Percentiles rank a stretch among this genome's conserved stretches.
Evolutionary conservation across 208 protist genomes (phyloP).

Genomic region (Lotmaria passim): DNA sequence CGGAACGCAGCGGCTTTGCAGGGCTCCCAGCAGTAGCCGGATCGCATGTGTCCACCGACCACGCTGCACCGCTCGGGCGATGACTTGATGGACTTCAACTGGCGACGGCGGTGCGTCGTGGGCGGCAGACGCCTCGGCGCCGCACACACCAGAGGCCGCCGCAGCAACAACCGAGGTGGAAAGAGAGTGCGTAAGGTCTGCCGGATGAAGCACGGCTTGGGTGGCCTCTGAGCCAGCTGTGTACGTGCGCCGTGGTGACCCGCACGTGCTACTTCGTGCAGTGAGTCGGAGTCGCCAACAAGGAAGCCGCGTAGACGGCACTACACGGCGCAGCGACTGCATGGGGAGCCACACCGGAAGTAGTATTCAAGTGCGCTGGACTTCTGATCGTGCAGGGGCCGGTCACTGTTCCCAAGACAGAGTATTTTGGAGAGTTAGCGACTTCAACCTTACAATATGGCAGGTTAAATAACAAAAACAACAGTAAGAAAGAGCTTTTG

Average conservation of each 20-base stretch:
- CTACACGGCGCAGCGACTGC: neutral
- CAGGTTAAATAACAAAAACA: too few relatives aligned
- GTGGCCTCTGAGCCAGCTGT: neutral
- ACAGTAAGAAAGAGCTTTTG: too few relatives aligned
- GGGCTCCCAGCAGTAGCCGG: conserved; percentile 56
- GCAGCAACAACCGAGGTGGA: too few relatives aligned
- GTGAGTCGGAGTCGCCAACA: neutral
- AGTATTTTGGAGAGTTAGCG: too few relatives aligned
- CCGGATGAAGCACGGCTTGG: neutral
- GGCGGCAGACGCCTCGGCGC: neutral
- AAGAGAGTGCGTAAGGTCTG: too few relatives aligned
- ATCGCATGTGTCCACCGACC: conserved; percentile 57
- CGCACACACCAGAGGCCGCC: neutral
- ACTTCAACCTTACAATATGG: too few relatives aligned
- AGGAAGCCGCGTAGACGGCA: neutral
- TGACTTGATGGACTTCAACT: conserved; percentile 68
- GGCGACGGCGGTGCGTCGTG: conserved; percentile 46
- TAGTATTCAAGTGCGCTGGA: neutral
- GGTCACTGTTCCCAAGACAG: too few relatives aligned
- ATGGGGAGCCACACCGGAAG: neutral
- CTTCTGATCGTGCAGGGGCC: too few relatives aligned
- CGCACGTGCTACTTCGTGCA: neutral
- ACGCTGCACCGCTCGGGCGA: conserved; percentile 43
- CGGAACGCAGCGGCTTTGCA: conserved; percentile 61
- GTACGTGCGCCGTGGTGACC: neutral